phyloP scores from a whole-genome alignment of 2,329 filamentous ascomycete species.

The Mycosphaerella sp. region DNA sequence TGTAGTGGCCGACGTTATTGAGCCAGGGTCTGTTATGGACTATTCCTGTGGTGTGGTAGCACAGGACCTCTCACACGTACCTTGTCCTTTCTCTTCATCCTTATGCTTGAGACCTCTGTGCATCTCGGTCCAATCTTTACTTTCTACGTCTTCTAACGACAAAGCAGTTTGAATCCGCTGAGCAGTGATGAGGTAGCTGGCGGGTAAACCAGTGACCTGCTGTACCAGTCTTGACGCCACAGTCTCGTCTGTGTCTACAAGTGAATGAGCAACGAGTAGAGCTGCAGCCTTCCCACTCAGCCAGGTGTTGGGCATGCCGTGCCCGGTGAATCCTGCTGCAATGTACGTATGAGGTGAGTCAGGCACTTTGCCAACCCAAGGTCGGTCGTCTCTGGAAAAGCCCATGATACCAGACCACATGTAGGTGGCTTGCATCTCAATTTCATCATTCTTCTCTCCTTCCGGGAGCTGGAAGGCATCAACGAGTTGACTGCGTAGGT shows the following conservation, averaged over 20 bases:
- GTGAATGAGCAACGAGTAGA: slow-evolving; percentile 48
- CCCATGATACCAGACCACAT: slow-evolving; percentile 79
- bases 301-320: slow-evolving; percentile 71
- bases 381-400: slow-evolving; percentile 59
- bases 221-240: slow-evolving; percentile 17
- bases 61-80: no score
- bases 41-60: no score
- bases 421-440: slow-evolving; percentile 44
- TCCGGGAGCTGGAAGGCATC: slow-evolving; percentile 33
- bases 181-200: slow-evolving; percentile 25
- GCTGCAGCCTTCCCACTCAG: slow-evolving; percentile 60
- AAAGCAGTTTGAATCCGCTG: slow-evolving; percentile 27
- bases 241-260: slow-evolving; percentile 15
- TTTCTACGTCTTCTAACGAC: slow-evolving; percentile 24
- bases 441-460: slow-evolving; percentile 30
- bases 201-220: slow-evolving; percentile 25
- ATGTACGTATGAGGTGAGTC: slow-evolving; percentile 33
- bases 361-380: slow-evolving; percentile 67
- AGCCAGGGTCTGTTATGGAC: no score
- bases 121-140: slow-evolving; percentile 28
- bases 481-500: slow-evolving; percentile 47
- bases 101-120: neutral
- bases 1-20: no score
- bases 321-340: slow-evolving; percentile 45
- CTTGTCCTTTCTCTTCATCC: neutral